Percentiles rank a stretch among this genome's conserved stretches.
Evolutionary conservation across 164 flowering plant genomes (phyloP).

Genomic region (Cinnamomum micranthum): DNA sequence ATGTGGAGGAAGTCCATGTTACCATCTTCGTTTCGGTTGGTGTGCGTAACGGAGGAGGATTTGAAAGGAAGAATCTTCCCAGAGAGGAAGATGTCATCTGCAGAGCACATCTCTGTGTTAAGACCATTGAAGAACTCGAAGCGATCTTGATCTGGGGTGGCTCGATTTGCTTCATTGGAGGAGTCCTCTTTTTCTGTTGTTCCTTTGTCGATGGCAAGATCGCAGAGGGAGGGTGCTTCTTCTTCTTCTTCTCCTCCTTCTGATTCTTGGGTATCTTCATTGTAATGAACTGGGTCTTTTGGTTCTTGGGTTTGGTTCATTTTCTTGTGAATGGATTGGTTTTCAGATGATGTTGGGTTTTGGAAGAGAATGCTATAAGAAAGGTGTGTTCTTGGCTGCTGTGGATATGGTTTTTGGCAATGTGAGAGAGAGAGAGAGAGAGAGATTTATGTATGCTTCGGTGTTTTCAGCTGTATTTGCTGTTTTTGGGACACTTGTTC

Average conservation of each 20-base stretch:
- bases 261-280: not conserved
- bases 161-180: not conserved
- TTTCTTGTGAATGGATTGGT: not conserved
- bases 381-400: not conserved
- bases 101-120: conserved; percentile 33
- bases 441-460: not conserved
- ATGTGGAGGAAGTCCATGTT: conserved; percentile 8
- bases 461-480: not conserved
- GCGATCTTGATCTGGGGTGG: conserved; percentile 24
- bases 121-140: conserved; percentile 50
- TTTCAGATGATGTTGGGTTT: no score
- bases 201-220: conserved; percentile 20
- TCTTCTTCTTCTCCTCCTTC: conserved; percentile 10
- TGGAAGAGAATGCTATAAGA: not conserved
- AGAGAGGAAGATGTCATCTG: conserved; percentile 54
- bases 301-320: not conserved
- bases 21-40: not conserved
- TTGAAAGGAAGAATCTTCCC: conserved; percentile 51
- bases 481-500: not conserved
- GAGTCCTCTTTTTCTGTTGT: not conserved
- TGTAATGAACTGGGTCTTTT: not conserved
- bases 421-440: not conserved
- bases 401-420: not conserved
- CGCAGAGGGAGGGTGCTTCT: conserved; percentile 28
- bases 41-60: not conserved